Evolutionary conservation across 306 rosid genomes (phyloP), one percentile per base, ranked within the genome.

Genomic region (Ammopiptanthus mongolicus): DNA sequence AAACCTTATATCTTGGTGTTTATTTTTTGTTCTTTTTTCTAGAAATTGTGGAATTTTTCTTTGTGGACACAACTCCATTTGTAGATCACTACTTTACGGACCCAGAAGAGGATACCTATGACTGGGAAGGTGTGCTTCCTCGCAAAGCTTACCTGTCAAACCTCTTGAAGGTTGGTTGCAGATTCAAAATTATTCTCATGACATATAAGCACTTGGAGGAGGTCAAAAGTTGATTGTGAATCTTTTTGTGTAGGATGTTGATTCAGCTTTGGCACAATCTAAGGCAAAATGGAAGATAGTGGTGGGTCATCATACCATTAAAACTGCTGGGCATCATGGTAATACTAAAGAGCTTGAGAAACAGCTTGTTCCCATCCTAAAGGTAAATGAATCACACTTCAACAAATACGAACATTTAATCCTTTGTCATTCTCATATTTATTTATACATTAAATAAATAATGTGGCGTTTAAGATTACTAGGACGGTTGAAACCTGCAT

Each of bases 61-160:
- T 94, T 59, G 95, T 94, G 84, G 98, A 94, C 81, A 94, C 97
- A 19, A 86, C 86, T 71, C 97, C 98, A 17, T 86, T 94, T 46
- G 84, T 74, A 6, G 87, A 94, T 5, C 17, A 74, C 4, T 90
- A 94, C 60, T 91, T 94, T 31, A 72, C 74, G 0, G 23, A 87
- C 13, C 94, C 97, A 13, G 29, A 28, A 44, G 82, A 83, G 0
- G 44, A 81, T 3, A 79, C 74, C 6, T 91, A 94, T 33, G 98
- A 91, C 65, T 94, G 98, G 97, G 76, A 55, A 13, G 95, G 91
- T 3, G 76, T 94, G 36, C 67, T 78, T 13, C 95, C 96, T n/a
- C 86, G 93, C 25, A n/a, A 64, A 19, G 12, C 68, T 22, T 94
- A 94, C 76, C 48, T 86, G 74, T 78, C 91, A 48, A 61, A 82